Evolutionary conservation across 2,329 filamentous ascomycete genomes (phyloP).

Genomic region (Colletotrichum cereale): DNA sequence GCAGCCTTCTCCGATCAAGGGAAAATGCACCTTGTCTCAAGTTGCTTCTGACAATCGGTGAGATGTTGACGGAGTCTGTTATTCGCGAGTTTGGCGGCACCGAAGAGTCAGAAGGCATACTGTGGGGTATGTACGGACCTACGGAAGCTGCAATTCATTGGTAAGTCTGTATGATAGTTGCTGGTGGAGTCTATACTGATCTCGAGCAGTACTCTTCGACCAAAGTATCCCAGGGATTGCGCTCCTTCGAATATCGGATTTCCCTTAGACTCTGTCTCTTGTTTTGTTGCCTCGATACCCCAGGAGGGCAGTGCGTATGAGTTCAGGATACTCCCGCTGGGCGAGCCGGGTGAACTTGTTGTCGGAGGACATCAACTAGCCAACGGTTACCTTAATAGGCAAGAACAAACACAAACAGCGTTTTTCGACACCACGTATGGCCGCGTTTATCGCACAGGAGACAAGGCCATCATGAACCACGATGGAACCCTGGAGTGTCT

Average conservation of each 20-base stretch:
- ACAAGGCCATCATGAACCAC: conserved; percentile 77
- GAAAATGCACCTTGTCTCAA: conserved; percentile 75
- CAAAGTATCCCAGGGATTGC: conserved; percentile 15
- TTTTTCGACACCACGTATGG: conserved; percentile 80
- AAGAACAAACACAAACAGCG: conserved; percentile 77
- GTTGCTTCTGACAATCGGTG: conserved; percentile 87
- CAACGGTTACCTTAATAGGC: conserved; percentile 83
- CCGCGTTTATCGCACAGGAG: conserved; percentile 84
- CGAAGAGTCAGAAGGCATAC: conserved; percentile 66
- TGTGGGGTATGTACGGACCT: conserved; percentile 95
- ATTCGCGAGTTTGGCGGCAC: conserved; percentile 82
- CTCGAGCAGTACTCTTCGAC: not conserved
- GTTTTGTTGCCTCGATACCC: conserved; percentile 73
- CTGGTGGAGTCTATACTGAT: not conserved
- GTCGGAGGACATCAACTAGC: conserved; percentile 86
- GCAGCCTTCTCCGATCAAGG: conserved; percentile 78
- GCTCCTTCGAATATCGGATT: conserved; percentile 72
- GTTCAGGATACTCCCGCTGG: conserved; percentile 70
- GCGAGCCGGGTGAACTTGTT: conserved; percentile 82
- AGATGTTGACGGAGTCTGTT: conserved; percentile 87
- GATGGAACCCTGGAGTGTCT: conserved; percentile 85
- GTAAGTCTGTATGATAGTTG: conserved; percentile 49
- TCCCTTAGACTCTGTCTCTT: conserved; percentile 85
- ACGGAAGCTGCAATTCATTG: conserved; percentile 94
- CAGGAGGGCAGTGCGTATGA: conserved; percentile 46